phyloP scores from a whole-genome alignment of 331 rosid genomes.

The Saraca asoca region DNA sequence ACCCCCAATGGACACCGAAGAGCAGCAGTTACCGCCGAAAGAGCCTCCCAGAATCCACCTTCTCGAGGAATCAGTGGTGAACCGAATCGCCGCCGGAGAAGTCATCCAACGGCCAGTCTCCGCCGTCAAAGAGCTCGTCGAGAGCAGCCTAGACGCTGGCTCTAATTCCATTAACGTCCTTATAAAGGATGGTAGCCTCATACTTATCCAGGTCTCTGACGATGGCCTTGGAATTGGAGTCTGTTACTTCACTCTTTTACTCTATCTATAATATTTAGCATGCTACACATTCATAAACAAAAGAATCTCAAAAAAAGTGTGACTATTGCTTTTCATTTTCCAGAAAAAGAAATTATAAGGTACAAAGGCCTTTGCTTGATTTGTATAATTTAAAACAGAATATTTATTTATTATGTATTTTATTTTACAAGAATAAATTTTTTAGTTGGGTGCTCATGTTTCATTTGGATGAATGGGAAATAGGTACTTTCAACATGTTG shows the following conservation, averaged over 20 bases:
- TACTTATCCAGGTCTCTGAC: constrained; percentile 91
- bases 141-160: constrained; percentile 87
- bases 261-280: not conserved
- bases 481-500: too few species aligned
- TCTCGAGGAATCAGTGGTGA: constrained; percentile 73
- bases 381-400: too few species aligned
- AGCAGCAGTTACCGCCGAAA: constrained; percentile 2
- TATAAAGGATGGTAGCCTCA: constrained; percentile 91
- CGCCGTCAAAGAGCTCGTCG: constrained; percentile 86
- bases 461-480: too few species aligned
- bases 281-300: too few species aligned
- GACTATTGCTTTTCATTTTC: not conserved
- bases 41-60: constrained; percentile 84
- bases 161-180: constrained; percentile 71
- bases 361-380: too few species aligned
- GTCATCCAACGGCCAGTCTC: constrained; percentile 92
- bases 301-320: not conserved
- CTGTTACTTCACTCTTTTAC: constrained; percentile 23
- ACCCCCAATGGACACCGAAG: constrained; percentile 38
- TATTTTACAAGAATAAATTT: too few species aligned
- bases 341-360: too few species aligned
- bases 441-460: too few species aligned
- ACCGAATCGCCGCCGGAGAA: constrained; percentile 95
- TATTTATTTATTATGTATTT: too few species aligned
- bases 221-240: constrained; percentile 91